Evolutionary conservation across 805 yeast species (phyloP), one percentile per base, ranked within the genome.

Genomic region (Candida koratica): DNA sequence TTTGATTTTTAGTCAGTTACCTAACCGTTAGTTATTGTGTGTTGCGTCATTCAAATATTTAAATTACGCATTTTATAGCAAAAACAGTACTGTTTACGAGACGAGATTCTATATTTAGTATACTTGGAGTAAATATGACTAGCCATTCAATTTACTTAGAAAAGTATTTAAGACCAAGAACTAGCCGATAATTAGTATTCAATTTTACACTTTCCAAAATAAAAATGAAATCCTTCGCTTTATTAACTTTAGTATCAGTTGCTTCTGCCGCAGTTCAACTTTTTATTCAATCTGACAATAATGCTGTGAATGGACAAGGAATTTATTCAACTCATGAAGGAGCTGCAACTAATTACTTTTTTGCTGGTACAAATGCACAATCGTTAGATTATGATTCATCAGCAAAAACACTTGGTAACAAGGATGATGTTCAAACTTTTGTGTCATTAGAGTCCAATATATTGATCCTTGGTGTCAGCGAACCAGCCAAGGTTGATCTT

Each of bases 321-420:
- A 39, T 65, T 25, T 41, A 49, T 32, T 40, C 56, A 20, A 39
- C 39, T 27, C 75, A 68, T 46, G 70, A 62, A 47, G 75, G 74
- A 46, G 75, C 75, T 34, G 75, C 64, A 36, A 49, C 66, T 39
- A 52, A 59, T 54, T 70, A 67, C 51, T 45, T 63, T 23, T 58
- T 62, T 52, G 41, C 61, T 28, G 60, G 59, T 18, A 55, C 55
- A n/a, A 25, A 38, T 12, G 38, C 36, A 17, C 48, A 58, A 25
- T 41, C 41, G 9, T 43, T 55, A 20, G 32, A 43, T 30, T 61
- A 55, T 44, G 51, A 52, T 23, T 17, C 12, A 17, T n/a, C 30
- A 4, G 22, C 35, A 10, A 20, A 32, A 23, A 24, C 32, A 14
- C 35, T 46, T 24, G 12, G 6, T 11, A 12, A 12, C 11, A 3